phyloP scores from a whole-genome alignment of 2,329 filamentous ascomycete genomes.

The Huntiella abstrusa region DNA sequence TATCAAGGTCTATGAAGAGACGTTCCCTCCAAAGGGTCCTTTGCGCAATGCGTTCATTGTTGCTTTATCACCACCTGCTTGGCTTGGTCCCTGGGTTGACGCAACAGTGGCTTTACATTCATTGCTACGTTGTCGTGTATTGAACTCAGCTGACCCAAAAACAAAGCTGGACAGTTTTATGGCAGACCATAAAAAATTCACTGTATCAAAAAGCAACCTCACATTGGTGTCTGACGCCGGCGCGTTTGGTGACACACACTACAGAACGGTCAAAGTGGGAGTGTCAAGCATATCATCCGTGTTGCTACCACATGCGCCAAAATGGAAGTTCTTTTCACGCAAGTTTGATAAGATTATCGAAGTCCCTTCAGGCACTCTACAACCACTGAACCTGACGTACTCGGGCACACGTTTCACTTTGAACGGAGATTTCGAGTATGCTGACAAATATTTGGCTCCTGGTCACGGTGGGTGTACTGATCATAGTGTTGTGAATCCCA shows the following conservation, averaged over 20 bases:
- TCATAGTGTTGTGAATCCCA: constrained; percentile 21
- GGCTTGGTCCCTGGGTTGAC: constrained; percentile 1
- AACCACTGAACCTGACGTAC: too few species aligned
- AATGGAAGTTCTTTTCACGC: constrained; percentile 22
- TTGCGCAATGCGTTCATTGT: constrained; percentile 30
- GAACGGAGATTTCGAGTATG: too few species aligned
- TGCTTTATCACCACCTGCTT: constrained; percentile 26
- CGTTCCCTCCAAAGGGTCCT: constrained; percentile 21
- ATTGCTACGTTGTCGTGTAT: constrained; percentile 26
- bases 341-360: too few species aligned
- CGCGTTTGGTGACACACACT: constrained; percentile 20
- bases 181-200: too few species aligned
- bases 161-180: constrained; percentile 22
- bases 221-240: constrained; percentile 19
- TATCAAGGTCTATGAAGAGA: constrained; percentile 37
- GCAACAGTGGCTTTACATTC: not conserved
- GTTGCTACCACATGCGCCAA: constrained; percentile 27
- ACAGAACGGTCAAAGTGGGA: constrained; percentile 14
- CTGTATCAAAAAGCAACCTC: too few species aligned
- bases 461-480: too few species aligned
- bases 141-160: not conserved
- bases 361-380: too few species aligned
- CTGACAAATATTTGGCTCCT: too few species aligned
- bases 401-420: too few species aligned
- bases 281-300: constrained; percentile 19